Conservation (phyloP, 768 basidiomycete species). For the Leccinum broughii region DNA sequence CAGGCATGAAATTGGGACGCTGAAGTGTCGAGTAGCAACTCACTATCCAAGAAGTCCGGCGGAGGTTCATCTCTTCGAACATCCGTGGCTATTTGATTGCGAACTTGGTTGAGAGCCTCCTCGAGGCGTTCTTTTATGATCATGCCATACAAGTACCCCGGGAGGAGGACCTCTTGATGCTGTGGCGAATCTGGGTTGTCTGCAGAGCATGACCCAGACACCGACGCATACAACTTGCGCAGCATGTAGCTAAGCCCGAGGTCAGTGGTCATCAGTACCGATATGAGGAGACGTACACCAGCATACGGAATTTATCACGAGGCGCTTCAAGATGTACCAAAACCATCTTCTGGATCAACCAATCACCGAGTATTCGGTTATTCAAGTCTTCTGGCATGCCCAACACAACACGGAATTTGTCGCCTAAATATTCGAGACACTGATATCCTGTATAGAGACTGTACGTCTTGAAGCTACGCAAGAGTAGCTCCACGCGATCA, state of each 20-base stretch:
- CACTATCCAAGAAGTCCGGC: slow-evolving; percentile 90
- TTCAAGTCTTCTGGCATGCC: slow-evolving; percentile 92
- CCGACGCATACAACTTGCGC: slow-evolving; percentile 88
- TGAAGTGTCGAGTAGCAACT: slow-evolving; percentile 30
- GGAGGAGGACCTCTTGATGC: slow-evolving; percentile 95
- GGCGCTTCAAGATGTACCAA: slow-evolving; percentile 87
- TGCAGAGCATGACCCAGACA: slow-evolving; percentile 84
- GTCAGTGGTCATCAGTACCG: slow-evolving; percentile 8
- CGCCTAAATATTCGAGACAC: slow-evolving; percentile 92
- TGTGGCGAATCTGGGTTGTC: slow-evolving; percentile 99
- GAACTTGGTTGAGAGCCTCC: slow-evolving; percentile 76
- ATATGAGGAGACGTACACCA: slow-evolving; percentile 56
- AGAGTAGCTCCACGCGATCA: slow-evolving; percentile 90
- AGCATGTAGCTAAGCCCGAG: slow-evolving; percentile 83
- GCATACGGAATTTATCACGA: slow-evolving; percentile 92
- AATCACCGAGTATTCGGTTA: slow-evolving; percentile 76
- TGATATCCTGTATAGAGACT: slow-evolving; percentile 84
- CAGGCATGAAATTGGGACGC: slow-evolving; percentile 5
- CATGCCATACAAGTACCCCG: slow-evolving; percentile 91
- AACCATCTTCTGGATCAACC: slow-evolving; percentile 81
- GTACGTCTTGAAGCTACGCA: slow-evolving; percentile 95
- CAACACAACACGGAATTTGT: slow-evolving; percentile 93
- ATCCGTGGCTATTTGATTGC: slow-evolving; percentile 68
- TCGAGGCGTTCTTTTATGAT: slow-evolving; percentile 98
- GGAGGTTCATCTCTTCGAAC: slow-evolving; percentile 68